Percentiles rank a stretch among this genome's conserved stretches.
phyloP scores from a whole-genome alignment of 495 filamentous ascomycete species.

The Talaromyces thailandensis region DNA sequence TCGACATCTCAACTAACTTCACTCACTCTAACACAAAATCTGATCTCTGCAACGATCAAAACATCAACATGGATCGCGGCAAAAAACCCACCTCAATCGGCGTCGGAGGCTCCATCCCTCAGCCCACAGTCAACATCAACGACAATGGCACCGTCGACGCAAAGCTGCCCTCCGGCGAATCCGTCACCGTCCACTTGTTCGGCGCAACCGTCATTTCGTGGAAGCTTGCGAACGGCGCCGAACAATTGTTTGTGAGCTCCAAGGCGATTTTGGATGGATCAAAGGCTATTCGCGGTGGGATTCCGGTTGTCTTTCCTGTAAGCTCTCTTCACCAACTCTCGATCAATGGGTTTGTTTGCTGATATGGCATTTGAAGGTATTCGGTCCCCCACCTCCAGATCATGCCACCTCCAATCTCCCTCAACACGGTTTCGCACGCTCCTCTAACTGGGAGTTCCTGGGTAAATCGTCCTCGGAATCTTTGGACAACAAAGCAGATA shows the following conservation, averaged over 20 bases:
- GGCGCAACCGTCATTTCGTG: constrained; percentile 91
- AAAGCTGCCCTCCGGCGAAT: constrained; percentile 75
- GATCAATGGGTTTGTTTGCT: background rate
- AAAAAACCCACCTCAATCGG: constrained; percentile 76
- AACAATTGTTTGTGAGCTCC: constrained; percentile 83
- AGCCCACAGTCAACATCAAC: constrained; percentile 59
- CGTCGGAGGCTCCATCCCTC: constrained; percentile 52
- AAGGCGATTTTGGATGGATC: constrained; percentile 60
- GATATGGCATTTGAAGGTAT: constrained; percentile 50
- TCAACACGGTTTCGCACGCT: constrained; percentile 95
- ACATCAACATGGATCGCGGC: constrained; percentile 56
- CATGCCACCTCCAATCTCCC: constrained; percentile 65
- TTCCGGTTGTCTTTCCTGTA: constrained; percentile 95
- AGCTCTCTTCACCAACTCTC: constrained; percentile 15
- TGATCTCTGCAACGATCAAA: background rate
- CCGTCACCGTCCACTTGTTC: constrained; percentile 73
- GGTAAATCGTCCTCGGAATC: constrained; percentile 63
- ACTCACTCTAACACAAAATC: background rate
- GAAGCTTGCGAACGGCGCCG: constrained; percentile 70
- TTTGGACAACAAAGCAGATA: constrained; percentile 37
- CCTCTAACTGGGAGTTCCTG: constrained; percentile 56
- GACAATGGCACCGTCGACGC: constrained; percentile 58
- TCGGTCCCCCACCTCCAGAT: constrained; percentile 70
- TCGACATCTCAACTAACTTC: background rate
- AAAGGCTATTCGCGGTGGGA: constrained; percentile 55